Evolutionary conservation across 2,329 filamentous ascomycete genomes (phyloP).

Genomic region (Bipolaris gigantea): DNA sequence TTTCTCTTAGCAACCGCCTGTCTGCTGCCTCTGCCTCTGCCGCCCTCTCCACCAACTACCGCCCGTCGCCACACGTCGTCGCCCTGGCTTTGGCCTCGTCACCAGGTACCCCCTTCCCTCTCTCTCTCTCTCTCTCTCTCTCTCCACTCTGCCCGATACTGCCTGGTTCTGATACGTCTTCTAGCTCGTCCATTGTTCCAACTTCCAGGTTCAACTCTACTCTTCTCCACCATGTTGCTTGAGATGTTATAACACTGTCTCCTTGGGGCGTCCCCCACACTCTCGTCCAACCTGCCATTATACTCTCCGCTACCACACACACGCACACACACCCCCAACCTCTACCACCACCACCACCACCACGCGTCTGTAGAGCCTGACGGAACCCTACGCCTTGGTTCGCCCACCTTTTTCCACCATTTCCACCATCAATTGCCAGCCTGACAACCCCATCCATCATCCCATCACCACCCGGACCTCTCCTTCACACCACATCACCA

Average conservation of each 20-base stretch:
- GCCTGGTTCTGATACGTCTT: constrained; percentile 28
- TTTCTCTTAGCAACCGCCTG: constrained; percentile 4
- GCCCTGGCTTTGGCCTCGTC: constrained; percentile 39
- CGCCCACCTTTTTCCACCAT: neutral
- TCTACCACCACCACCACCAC: constrained; percentile 3
- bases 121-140: too few species aligned
- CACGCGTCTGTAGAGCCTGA: constrained; percentile 4
- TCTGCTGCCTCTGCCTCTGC: constrained; percentile 7
- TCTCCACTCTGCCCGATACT: constrained; percentile 22
- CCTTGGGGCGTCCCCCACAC: constrained; percentile 37
- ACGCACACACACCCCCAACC: neutral
- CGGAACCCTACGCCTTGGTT: constrained; percentile 11
- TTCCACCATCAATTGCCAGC: neutral
- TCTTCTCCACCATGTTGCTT: constrained; percentile 38
- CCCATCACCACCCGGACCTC: neutral
- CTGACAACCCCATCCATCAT: neutral
- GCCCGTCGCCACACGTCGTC: constrained; percentile 38
- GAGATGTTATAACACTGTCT: constrained; percentile 45
- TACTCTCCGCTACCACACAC: constrained; percentile 10
- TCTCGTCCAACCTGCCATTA: constrained; percentile 16
- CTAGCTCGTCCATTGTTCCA: constrained; percentile 24
- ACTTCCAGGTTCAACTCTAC: constrained; percentile 36
- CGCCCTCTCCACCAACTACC: constrained; percentile 23
- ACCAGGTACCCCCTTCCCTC: constrained; percentile 37
- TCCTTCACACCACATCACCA: neutral